Evolutionary conservation across 495 filamentous ascomycete species (phyloP).

Genomic region (Neurospora sp.): DNA sequence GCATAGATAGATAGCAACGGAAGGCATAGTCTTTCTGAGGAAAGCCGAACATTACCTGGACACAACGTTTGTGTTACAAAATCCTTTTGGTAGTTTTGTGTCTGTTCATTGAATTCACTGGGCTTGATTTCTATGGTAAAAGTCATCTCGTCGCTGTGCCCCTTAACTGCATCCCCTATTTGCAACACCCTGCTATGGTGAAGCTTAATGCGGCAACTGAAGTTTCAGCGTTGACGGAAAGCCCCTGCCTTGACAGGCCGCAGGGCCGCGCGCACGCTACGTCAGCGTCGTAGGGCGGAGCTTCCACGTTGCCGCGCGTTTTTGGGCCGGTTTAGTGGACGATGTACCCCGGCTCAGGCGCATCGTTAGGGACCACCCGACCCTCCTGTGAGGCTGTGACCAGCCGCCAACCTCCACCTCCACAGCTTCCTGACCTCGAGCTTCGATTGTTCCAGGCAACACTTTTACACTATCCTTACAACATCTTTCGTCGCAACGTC

Average conservation of each 20-base stretch:
- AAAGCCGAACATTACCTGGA: neutral
- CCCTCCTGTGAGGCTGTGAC: neutral
- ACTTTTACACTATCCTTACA: neutral
- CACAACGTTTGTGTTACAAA: neutral
- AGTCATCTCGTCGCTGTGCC: neutral
- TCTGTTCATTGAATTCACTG: neutral
- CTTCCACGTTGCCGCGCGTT: neutral
- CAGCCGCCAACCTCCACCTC: neutral
- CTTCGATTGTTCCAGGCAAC: neutral
- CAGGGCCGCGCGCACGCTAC: neutral
- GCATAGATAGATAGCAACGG: neutral
- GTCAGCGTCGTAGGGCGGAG: neutral
- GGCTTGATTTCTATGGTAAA: neutral
- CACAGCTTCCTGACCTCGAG: neutral
- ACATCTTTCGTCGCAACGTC: neutral
- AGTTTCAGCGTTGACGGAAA: conserved; percentile 1
- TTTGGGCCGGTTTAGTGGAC: neutral
- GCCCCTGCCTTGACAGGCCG: neutral
- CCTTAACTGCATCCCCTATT: neutral
- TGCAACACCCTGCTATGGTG: conserved; percentile 1
- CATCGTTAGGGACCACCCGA: neutral
- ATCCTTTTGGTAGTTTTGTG: neutral
- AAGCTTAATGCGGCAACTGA: neutral
- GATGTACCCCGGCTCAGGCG: neutral
- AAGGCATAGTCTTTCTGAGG: neutral